Base-by-base conservation (phyloP, 73 alveolate genomes). In the Breviolum minutum region DNA sequence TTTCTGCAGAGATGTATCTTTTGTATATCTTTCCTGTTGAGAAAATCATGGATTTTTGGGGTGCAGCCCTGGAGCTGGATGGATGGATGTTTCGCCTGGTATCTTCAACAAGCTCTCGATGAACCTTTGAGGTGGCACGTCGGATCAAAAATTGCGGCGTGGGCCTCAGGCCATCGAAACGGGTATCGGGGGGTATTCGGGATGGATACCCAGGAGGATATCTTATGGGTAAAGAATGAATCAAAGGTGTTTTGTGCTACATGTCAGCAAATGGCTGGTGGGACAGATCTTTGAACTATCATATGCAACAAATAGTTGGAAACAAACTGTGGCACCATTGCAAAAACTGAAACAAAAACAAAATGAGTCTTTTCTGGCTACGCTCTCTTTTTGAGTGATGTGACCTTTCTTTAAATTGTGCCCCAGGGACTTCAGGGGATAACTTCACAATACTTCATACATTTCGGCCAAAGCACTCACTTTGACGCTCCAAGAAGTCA, bases 81-180 rank as follows among this genome's bases (percentile, higher is more conserved):
- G n/a, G n/a, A n/a, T n/a, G n/a, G n/a, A 11, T 17, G 74, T 66
- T 66, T 1, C 64, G 22, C 96, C 96, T 89, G 12, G 87, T 48
- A 54, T 68, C 96, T 27, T 89, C 96, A 13, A 89, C 96, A 29
- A 89, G 87, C 96, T 89, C 96, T 7, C 96, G 96, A 48, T 89
- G 96, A n/a, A 89, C 76, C 40, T 89, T 89, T n/a, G 96, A 89
- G 14, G 96, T 89, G 74, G 96, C 96, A 60, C 96, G 96, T 26
- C 96, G 96, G 96, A 89, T 89, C 96, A 89, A 40, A 26, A 70
- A 89, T 48, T 89, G 96, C 14, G 96, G 96, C 22, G 96, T 89
- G 20, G 96, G 96, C 96, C 96, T 89, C 40, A n/a, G 73, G 73
- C 86, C 63, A 27, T 17, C 86, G 77, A 68, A 14, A 77, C 30